These are phyloP conservation scores for Mycena kentingensis DNA, from an alignment of 768 basidiomycete genomes.

Conservation along the genomic window DNA sequence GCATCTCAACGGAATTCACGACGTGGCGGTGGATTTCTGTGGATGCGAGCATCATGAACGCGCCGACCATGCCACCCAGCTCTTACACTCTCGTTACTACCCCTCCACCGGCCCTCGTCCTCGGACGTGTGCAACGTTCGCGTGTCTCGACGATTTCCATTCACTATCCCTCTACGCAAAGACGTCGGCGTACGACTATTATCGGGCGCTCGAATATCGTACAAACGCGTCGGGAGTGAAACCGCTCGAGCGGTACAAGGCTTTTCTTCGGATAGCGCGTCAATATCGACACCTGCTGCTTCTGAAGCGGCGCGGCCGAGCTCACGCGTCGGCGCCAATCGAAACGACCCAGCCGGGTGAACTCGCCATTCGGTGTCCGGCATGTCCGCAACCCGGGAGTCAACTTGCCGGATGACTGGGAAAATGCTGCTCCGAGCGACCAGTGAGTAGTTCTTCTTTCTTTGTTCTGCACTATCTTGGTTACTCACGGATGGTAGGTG, in stretches of 20 bases:
- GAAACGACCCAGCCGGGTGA: no score
- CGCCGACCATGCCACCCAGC: slow-evolving; percentile 25
- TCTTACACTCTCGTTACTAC: slow-evolving; percentile 30
- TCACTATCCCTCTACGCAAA: slow-evolving; percentile 33
- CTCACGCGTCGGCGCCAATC: no score
- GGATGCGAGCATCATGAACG: slow-evolving; percentile 24
- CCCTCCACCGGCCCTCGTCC: slow-evolving; percentile 29
- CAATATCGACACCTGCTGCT: neutral
- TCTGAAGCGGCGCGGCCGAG: neutral
- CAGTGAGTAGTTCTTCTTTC: no score
- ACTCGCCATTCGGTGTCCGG: no score
- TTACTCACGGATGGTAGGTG: slow-evolving; percentile 1
- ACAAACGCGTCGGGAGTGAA: slow-evolving; percentile 29
- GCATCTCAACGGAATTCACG: slow-evolving; percentile 30
- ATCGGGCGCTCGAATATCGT: slow-evolving; percentile 25
- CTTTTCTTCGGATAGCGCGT: neutral
- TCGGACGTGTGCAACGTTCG: slow-evolving; percentile 31
- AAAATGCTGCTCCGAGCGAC: no score
- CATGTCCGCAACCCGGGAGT: no score
- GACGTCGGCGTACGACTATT: slow-evolving; percentile 30
- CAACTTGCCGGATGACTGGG: no score
- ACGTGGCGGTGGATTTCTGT: slow-evolving; percentile 34
- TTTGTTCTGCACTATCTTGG: no score
- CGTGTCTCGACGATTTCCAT: slow-evolving; percentile 28
- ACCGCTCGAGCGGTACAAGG: neutral